Percentiles rank a stretch among this genome's conserved stretches.
These are phyloP conservation scores for Ogataea salicorniae DNA, from an alignment of 805 yeast species.

Conservation along the genomic window DNA sequence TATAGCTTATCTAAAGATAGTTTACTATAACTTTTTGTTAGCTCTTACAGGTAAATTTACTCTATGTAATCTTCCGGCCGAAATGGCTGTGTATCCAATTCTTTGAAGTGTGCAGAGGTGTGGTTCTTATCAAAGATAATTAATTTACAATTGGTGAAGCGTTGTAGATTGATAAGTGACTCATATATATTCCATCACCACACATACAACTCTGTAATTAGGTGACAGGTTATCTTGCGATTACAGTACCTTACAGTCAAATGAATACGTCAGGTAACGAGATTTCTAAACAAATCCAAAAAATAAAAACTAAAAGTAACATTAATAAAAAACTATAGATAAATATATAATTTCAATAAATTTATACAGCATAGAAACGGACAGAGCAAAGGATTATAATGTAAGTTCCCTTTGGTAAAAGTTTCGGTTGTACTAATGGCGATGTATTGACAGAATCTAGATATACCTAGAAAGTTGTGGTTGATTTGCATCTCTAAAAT, in stretches of 20 bases:
- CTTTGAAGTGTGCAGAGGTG: too few species aligned
- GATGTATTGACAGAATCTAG: background rate
- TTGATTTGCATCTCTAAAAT: background rate
- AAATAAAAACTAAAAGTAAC: constrained; percentile 3
- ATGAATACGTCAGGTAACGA: background rate
- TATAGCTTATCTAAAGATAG: too few species aligned
- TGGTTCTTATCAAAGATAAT: too few species aligned
- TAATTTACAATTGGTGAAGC: too few species aligned
- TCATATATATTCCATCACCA: too few species aligned
- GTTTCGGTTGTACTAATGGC: background rate
- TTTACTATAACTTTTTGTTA: too few species aligned
- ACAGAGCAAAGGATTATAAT: background rate
- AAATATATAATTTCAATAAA: background rate
- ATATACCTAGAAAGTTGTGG: background rate
- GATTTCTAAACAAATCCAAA: background rate
- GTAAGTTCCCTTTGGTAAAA: background rate
- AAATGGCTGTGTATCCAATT: too few species aligned
- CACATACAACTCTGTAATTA: too few species aligned
- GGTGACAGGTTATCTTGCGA: too few species aligned
- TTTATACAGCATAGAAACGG: background rate
- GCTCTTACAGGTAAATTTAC: too few species aligned
- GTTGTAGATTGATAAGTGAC: too few species aligned
- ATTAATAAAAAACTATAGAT: constrained; percentile 1
- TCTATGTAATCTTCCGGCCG: too few species aligned
- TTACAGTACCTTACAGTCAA: background rate